A percentile compares a stretch with the other conserved stretches of the same genome.
Conservation (phyloP, 768 basidiomycete genomes). For the Kwoniella dendrophila region DNA sequence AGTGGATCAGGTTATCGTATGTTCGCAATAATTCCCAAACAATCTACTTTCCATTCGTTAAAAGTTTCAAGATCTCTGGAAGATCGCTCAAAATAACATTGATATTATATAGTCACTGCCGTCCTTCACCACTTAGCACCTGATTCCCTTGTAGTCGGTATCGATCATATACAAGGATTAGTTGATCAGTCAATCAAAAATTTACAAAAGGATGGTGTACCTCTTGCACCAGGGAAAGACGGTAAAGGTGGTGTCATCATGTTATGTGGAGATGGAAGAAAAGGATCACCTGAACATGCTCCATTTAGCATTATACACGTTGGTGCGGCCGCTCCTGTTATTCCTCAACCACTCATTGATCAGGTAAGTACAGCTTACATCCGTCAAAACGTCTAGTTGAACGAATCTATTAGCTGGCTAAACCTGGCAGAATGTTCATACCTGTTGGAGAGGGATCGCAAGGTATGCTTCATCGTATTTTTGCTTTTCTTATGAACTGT, state of each 20-base stretch:
- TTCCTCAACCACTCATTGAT: constrained; percentile 72
- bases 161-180: constrained; percentile 85
- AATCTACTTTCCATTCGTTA: not conserved
- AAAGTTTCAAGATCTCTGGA: not conserved
- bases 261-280: constrained; percentile 75
- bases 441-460: constrained; percentile 72
- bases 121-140: constrained; percentile 75
- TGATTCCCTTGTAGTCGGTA: constrained; percentile 67
- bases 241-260: constrained; percentile 64
- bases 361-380: too few relatives aligned
- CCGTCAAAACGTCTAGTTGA: too few relatives aligned
- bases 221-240: constrained; percentile 60
- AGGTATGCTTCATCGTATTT: constrained; percentile 23
- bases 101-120: constrained; percentile 58
- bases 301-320: constrained; percentile 89
- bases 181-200: constrained; percentile 67
- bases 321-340: constrained; percentile 79
- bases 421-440: constrained; percentile 73
- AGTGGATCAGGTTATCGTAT: constrained; percentile 76
- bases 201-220: constrained; percentile 65
- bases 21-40: constrained; percentile 3
- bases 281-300: constrained; percentile 60
- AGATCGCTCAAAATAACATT: not conserved
- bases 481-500: too few relatives aligned
- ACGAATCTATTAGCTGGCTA: constrained; percentile 39